phyloP scores from a whole-genome alignment of 2,329 filamentous ascomycete species.

The Bipolaris zeicola region DNA sequence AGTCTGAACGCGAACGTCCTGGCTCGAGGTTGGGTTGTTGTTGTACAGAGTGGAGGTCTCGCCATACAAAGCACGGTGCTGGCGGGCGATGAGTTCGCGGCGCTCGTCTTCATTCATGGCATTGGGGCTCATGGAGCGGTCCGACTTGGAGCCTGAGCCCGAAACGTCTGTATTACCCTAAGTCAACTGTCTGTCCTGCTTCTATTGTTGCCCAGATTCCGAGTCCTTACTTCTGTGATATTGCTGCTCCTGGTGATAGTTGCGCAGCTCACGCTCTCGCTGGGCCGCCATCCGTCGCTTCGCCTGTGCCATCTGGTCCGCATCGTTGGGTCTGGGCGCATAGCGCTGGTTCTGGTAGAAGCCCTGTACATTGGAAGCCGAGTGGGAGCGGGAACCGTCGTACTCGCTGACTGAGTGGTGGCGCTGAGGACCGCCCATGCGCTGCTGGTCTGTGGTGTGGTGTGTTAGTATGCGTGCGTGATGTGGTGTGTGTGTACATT shows the following conservation, averaged over 20 bases:
- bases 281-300: constrained; percentile 99
- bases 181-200: constrained; percentile 51
- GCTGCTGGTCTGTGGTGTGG: constrained; percentile 60
- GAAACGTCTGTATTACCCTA: constrained; percentile 72
- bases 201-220: constrained; percentile 70
- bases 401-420: constrained; percentile 87
- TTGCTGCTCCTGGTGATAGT: constrained; percentile 99
- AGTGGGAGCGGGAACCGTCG: constrained; percentile 74
- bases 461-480: constrained; percentile 11
- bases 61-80: constrained; percentile 92
- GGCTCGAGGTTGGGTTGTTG: constrained; percentile 68
- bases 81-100: constrained; percentile 92
- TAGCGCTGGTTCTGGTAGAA: constrained; percentile 95
- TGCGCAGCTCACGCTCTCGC: constrained; percentile 97
- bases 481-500: neutral
- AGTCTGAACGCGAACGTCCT: constrained; percentile 65
- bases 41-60: constrained; percentile 71
- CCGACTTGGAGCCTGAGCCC: constrained; percentile 76
- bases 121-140: constrained; percentile 82
- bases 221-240: constrained; percentile 98
- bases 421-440: constrained; percentile 70
- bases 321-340: constrained; percentile 85
- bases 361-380: constrained; percentile 81
- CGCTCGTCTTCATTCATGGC: constrained; percentile 95
- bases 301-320: constrained; percentile 98